phyloP scores from a whole-genome alignment of 805 yeast genomes.

The Metschnikowia corniflorae region DNA sequence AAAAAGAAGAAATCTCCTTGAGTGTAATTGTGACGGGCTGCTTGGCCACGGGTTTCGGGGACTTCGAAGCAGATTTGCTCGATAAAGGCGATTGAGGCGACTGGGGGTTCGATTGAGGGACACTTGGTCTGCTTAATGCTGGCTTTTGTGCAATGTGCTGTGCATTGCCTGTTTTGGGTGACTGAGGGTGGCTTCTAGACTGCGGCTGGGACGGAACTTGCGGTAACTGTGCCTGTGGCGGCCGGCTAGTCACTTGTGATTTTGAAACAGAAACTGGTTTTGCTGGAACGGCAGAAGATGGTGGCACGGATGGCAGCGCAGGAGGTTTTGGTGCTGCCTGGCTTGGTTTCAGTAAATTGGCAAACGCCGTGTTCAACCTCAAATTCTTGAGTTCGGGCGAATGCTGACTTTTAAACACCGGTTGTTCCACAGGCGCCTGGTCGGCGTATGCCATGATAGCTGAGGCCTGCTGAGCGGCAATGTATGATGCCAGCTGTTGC shows the following conservation, averaged over 20 bases:
- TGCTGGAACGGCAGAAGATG: background rate
- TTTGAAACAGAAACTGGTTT: background rate
- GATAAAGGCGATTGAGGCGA: background rate
- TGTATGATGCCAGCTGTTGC: constrained; percentile 6
- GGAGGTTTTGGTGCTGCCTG: background rate
- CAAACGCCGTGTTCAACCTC: constrained; percentile 22
- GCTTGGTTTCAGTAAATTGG: constrained; percentile 9
- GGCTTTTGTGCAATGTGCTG: too few species aligned
- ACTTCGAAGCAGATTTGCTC: background rate
- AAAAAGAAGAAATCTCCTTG: constrained; percentile 31
- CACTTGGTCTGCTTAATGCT: too few species aligned
- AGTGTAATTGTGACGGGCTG: constrained; percentile 22
- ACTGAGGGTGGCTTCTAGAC: background rate
- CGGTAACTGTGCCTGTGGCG: background rate
- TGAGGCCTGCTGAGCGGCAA: constrained; percentile 15
- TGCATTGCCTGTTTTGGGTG: too few species aligned
- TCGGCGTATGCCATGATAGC: constrained; percentile 9
- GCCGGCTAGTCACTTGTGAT: too few species aligned
- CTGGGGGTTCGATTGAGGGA: background rate
- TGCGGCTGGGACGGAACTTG: background rate
- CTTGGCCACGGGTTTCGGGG: background rate
- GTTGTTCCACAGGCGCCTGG: constrained; percentile 11
- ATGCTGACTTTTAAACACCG: constrained; percentile 3
- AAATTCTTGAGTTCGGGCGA: constrained; percentile 15
- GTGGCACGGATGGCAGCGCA: too few species aligned